Percentiles rank a stretch among this genome's conserved stretches.
These are phyloP conservation scores for Anastatica hierochuntica DNA, from an alignment of 345 rosid genomes.

Conservation along the genomic window DNA sequence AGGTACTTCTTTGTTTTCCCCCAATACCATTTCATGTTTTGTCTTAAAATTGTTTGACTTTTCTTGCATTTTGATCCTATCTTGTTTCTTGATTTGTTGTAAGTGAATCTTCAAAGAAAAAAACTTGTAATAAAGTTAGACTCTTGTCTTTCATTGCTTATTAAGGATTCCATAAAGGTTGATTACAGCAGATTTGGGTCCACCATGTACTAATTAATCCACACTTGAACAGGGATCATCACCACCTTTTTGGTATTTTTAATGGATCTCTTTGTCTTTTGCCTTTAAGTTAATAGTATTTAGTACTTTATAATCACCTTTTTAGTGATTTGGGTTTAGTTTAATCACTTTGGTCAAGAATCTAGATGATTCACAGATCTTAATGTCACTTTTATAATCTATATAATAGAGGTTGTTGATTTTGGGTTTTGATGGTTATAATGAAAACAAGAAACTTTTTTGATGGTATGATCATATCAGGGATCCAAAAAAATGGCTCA, in stretches of 20 bases:
- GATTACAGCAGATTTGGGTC: conserved; percentile 20
- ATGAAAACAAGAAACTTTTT: not conserved
- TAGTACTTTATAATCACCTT: not conserved
- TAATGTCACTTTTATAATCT: not conserved
- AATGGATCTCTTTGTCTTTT: conserved; percentile 17
- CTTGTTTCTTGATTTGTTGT: conserved; percentile 16
- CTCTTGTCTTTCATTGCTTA: conserved; percentile 14
- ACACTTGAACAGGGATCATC: not conserved
- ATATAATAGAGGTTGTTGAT: no score
- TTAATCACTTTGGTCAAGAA: not conserved
- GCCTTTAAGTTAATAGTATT: not conserved
- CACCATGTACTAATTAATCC: conserved; percentile 14
- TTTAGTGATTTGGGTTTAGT: not conserved
- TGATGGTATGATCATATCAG: conserved; percentile 15
- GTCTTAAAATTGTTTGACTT: not conserved
- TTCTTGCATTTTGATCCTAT: not conserved
- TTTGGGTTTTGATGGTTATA: conserved; percentile 1
- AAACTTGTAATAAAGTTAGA: conserved; percentile 1
- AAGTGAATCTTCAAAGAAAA: conserved; percentile 1
- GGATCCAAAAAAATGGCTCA: conserved; percentile 62
- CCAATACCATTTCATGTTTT: no score
- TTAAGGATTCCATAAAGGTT: not conserved
- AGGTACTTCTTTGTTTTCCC: not conserved
- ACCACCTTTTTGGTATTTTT: conserved; percentile 14
- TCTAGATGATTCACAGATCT: not conserved